Percentiles rank a stretch among this genome's conserved stretches.
phyloP scores from a whole-genome alignment of 2,329 filamentous ascomycete species.

The Seiridium cupressi region DNA sequence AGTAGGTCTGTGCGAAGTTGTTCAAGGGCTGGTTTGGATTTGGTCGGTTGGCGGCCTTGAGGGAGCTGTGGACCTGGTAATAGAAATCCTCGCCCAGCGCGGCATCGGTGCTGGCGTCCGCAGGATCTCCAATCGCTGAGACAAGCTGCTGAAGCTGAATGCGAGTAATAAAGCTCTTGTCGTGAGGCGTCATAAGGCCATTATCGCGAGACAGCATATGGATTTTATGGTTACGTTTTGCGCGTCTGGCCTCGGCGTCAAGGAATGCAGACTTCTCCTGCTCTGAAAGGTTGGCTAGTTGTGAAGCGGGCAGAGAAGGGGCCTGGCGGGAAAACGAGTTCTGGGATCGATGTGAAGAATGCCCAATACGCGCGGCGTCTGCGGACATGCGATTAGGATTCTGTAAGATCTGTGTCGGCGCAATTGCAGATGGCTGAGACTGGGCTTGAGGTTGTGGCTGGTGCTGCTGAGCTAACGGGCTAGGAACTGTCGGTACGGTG shows the following conservation, averaged over 20 bases:
- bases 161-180: constrained; percentile 98
- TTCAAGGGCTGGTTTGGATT: constrained; percentile 91
- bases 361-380: constrained; percentile 38
- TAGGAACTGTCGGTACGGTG: constrained; percentile 28
- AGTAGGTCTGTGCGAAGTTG: constrained; percentile 96
- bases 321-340: constrained; percentile 59
- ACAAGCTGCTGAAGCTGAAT: constrained; percentile 97
- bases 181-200: constrained; percentile 96
- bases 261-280: constrained; percentile 82
- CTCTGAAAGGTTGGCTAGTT: constrained; percentile 75
- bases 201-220: constrained; percentile 91
- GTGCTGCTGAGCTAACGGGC: constrained; percentile 30
- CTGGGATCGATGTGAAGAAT: constrained; percentile 41
- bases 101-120: constrained; percentile 76
- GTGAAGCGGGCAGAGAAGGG: constrained; percentile 60
- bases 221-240: constrained; percentile 98
- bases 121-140: constrained; percentile 83
- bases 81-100: constrained; percentile 93
- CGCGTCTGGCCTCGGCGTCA: constrained; percentile 88
- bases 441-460: constrained; percentile 20
- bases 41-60: constrained; percentile 83
- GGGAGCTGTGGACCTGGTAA: constrained; percentile 95
- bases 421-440: constrained; percentile 36
- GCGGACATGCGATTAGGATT: constrained; percentile 67
- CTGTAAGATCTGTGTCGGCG: constrained; percentile 73